phyloP scores from a whole-genome alignment of 441 rosid species.

The Pelargonium fulgidum region DNA sequence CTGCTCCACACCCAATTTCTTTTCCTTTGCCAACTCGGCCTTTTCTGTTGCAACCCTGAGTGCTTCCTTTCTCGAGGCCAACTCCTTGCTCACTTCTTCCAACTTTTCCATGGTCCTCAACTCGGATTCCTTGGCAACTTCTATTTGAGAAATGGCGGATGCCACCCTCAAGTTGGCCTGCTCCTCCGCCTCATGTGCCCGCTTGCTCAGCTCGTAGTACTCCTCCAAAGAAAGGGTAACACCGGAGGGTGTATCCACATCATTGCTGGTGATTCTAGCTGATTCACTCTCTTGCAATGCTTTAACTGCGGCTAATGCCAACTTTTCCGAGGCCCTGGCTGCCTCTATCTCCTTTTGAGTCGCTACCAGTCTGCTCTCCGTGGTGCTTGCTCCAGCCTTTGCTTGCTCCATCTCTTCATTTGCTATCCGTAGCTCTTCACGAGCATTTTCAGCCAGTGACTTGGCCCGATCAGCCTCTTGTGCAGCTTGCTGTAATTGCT shows the following conservation, averaged over 20 bases:
- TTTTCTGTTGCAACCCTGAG: slow-evolving; percentile 57
- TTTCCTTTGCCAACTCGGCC: slow-evolving; percentile 84
- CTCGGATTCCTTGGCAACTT: slow-evolving; percentile 72
- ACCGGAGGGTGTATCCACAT: slow-evolving; percentile 35
- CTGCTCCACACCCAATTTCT: slow-evolving; percentile 75
- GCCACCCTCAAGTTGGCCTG: slow-evolving; percentile 64
- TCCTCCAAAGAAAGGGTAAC: slow-evolving; percentile 79
- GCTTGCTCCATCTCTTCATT: slow-evolving; percentile 81
- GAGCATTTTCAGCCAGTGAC: slow-evolving; percentile 49
- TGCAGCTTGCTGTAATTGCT: slow-evolving; percentile 72
- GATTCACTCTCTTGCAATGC: slow-evolving; percentile 82
- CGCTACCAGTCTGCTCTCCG: slow-evolving; percentile 73
- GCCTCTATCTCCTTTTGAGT: slow-evolving; percentile 86
- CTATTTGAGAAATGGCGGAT: slow-evolving; percentile 60
- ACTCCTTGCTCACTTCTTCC: slow-evolving; percentile 60
- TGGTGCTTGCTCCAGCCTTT: slow-evolving; percentile 63
- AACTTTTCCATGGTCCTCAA: slow-evolving; percentile 44
- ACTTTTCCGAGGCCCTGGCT: slow-evolving; percentile 70
- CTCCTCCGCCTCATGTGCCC: slow-evolving; percentile 79
- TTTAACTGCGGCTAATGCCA: slow-evolving; percentile 76
- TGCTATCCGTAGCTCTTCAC: slow-evolving; percentile 65
- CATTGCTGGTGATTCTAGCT: slow-evolving; percentile 29
- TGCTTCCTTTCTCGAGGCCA: slow-evolving; percentile 57
- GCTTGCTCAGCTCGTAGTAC: slow-evolving; percentile 77
- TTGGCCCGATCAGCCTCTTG: slow-evolving; percentile 78